Base-by-base conservation (phyloP, 2,329 filamentous ascomycete species). In the Ambrosiella xylebori region DNA sequence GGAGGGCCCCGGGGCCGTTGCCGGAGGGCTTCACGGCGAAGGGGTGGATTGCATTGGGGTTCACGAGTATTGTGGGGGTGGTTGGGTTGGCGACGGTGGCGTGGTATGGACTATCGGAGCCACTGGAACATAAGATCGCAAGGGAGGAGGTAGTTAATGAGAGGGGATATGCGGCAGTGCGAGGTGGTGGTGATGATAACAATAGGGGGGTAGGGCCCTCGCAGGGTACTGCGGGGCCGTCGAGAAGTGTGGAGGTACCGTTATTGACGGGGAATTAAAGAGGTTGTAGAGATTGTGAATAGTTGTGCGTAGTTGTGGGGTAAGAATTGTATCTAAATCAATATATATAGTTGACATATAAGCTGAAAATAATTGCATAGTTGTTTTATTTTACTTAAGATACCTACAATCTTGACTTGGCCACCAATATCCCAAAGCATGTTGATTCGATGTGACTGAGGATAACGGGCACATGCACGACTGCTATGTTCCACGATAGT, bases 41-140 rank as follows among this genome's bases (percentile, higher is more conserved):
- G 40, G 88, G 87, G 7, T 85, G 86, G 49, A 77, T 88, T 1
- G 87, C 87, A 9, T 70, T 93, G 63, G 82, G 83, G 1, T 87
- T 91, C 65, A 87, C 83, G 65, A 78, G 77, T 62, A 62, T 89
- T 2, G 76, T 77, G 13, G 88, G 85, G 1, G 72, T 89, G 54
- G 63, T 87, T 6, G 87, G 87, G 7, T 74, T 89, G 64, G 74
- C 70, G 0, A 78, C 80, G 11, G 81, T 93, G 58, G 76, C 74
- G 1, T 82, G 83, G 75, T 62, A 61, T 47, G 59, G 59, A 7
- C 13, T 59, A 13, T 58, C 57, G 4, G 59, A 61, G 54, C 35
- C 50, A 2, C 52, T 58, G 36, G 59, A 61, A 9, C 27, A 58
- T 4, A 49, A 44, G 15, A 19, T 56, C 4, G 13, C 35, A 5